These are phyloP conservation scores for Voacanga thouarsii DNA, from an alignment of 257 asterid species.

Conservation along the genomic window DNA sequence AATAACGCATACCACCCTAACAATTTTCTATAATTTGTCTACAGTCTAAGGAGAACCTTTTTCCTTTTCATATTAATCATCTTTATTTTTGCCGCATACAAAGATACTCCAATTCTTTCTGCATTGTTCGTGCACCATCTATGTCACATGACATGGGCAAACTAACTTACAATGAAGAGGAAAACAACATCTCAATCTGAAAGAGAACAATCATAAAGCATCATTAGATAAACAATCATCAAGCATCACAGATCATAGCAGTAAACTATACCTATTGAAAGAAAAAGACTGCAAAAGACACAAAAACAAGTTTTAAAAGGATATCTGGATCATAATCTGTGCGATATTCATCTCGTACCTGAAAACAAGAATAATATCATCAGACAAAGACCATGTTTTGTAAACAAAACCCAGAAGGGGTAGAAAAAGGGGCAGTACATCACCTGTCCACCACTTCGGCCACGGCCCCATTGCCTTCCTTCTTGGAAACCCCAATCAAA, in stretches of 20 bases:
- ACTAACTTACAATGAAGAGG: neutral
- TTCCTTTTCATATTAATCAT: neutral
- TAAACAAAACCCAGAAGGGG: neutral
- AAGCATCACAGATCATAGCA: neutral
- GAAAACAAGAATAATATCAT: slow-evolving; percentile 29
- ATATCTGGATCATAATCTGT: slow-evolving; percentile 99
- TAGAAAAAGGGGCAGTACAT: slow-evolving; percentile 15
- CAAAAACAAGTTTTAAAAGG: slow-evolving; percentile 37
- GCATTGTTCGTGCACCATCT: neutral
- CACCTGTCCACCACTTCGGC: slow-evolving; percentile 98
- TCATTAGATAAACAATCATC: neutral
- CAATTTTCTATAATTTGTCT: neutral
- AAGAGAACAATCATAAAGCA: neutral
- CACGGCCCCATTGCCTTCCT: slow-evolving; percentile 99
- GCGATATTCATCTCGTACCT: slow-evolving; percentile 99
- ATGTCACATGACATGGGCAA: neutral
- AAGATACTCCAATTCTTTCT: neutral
- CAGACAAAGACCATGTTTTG: slow-evolving; percentile 7
- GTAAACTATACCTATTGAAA: neutral
- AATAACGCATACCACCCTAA: neutral
- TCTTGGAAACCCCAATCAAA: slow-evolving; percentile 99
- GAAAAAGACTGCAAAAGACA: neutral
- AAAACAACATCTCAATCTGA: neutral
- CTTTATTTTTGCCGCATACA: neutral
- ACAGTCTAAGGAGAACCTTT: neutral